These are phyloP conservation scores for Francoa sonchifolia DNA, from an alignment of 441 rosid genomes.

Conservation along the genomic window DNA sequence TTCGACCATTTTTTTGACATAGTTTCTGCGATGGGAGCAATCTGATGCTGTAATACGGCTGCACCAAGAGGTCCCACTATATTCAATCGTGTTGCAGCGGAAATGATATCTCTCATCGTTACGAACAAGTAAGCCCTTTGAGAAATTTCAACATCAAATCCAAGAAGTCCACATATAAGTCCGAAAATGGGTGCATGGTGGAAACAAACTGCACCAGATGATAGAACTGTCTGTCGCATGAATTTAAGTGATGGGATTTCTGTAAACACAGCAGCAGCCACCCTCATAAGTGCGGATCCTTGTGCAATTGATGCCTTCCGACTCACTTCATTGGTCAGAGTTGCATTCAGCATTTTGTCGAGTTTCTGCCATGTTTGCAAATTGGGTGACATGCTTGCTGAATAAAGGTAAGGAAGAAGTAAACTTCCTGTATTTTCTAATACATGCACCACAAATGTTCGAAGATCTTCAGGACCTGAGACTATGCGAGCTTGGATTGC, in stretches of 20 bases:
- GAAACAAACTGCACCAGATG: conserved; percentile 24
- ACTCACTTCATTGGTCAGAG: conserved; percentile 60
- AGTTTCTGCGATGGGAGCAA: conserved; percentile 48
- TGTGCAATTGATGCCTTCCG: conserved; percentile 66
- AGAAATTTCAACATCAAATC: conserved; percentile 42
- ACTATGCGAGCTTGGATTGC: conserved; percentile 52
- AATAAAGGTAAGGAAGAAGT: conserved; percentile 68
- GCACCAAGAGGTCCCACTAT: conserved; percentile 68
- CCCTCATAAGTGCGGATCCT: conserved; percentile 74
- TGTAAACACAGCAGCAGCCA: conserved; percentile 54
- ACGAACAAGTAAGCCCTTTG: conserved; percentile 77
- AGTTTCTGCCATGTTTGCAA: conserved; percentile 39
- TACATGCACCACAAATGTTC: conserved; percentile 31
- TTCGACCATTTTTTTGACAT: conserved; percentile 45
- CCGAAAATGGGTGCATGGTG: conserved; percentile 86
- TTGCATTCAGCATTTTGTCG: conserved; percentile 45
- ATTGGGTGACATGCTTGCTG: conserved; percentile 37
- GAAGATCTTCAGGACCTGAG: conserved; percentile 36
- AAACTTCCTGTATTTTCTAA: conserved; percentile 68
- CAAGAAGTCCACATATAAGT: conserved; percentile 62
- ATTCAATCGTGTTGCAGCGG: conserved; percentile 81
- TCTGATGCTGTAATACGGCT: conserved; percentile 63
- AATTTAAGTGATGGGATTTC: conserved; percentile 49
- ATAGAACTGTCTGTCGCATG: conserved; percentile 33
- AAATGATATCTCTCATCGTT: conserved; percentile 57